Evolutionary conservation across 345 rosid species (phyloP).

Genomic region (Acer yangbiense): DNA sequence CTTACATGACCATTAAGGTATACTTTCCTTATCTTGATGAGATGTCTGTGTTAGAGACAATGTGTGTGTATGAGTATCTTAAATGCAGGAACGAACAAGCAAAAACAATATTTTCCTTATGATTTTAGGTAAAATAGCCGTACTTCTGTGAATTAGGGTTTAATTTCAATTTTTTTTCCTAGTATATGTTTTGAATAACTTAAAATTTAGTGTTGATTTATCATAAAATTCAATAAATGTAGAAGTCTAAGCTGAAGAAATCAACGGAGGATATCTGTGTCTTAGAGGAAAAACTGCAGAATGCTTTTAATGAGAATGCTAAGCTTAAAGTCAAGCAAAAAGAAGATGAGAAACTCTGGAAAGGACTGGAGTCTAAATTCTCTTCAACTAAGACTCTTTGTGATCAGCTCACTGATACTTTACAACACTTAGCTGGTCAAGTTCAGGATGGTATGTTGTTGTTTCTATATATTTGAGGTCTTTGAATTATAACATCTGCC

Average conservation of each 20-base stretch:
- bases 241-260: constrained; percentile 87
- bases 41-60: neutral
- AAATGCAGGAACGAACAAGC: neutral
- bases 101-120: neutral
- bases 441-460: constrained; percentile 72
- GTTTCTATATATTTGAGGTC: constrained; percentile 9
- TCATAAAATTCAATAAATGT: constrained; percentile 16
- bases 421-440: constrained; percentile 73
- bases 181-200: constrained; percentile 2
- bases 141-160: neutral
- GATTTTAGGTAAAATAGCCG: neutral
- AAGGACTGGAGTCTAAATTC: constrained; percentile 81
- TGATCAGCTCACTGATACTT: constrained; percentile 83
- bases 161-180: neutral
- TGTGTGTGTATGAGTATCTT: neutral
- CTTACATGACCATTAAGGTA: neutral
- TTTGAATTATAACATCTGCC: neutral
- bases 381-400: constrained; percentile 81
- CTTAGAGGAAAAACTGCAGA: constrained; percentile 86
- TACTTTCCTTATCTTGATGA: neutral
- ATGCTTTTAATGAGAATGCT: constrained; percentile 84
- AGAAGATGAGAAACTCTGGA: constrained; percentile 94
- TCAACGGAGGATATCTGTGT: constrained; percentile 56
- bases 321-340: constrained; percentile 86
- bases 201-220: constrained; percentile 16